Percentiles rank a stretch among this genome's conserved stretches.
Evolutionary conservation across 495 filamentous ascomycete genomes (phyloP).

Genomic region (Peziza echinospora): DNA sequence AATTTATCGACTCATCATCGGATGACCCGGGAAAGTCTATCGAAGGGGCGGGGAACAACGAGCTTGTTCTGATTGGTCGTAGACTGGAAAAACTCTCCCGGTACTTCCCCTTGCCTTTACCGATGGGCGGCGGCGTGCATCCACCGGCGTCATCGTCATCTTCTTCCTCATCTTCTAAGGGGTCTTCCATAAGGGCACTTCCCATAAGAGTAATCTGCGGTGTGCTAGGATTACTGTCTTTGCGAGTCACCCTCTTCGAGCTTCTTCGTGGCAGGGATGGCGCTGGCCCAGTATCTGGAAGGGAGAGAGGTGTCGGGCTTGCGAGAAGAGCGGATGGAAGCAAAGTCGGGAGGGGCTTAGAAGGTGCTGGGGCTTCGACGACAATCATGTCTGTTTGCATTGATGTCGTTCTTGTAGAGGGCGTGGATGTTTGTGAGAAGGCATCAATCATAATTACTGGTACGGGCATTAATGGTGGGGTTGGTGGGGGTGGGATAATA

Average conservation of each 20-base stretch:
- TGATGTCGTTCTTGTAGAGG: conserved; percentile 38
- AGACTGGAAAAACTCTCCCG: conserved; percentile 16
- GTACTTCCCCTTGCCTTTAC: conserved; percentile 17
- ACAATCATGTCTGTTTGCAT: conserved; percentile 82
- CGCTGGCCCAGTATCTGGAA: neutral
- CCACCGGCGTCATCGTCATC: no score
- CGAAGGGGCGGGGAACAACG: neutral
- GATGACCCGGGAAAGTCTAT: neutral
- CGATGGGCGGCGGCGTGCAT: neutral
- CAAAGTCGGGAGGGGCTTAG: conserved; percentile 53
- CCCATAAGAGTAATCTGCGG: neutral
- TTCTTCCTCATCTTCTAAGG: neutral
- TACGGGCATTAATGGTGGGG: conserved; percentile 30
- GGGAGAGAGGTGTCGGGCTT: neutral
- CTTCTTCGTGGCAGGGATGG: neutral
- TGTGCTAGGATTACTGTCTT: neutral
- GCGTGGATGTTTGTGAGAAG: conserved; percentile 15
- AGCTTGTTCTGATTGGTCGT: conserved; percentile 5
- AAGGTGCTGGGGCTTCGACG: conserved; percentile 49
- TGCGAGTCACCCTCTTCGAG: neutral
- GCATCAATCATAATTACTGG: conserved; percentile 32
- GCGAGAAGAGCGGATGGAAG: conserved; percentile 29
- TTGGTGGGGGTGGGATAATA: conserved; percentile 37
- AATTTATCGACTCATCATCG: conserved; percentile 28
- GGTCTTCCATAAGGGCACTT: neutral